Percentiles rank a stretch among this genome's conserved stretches.
Conservation (phyloP, 1,139 yeast species). For the Protomyces pachydermus region DNA sequence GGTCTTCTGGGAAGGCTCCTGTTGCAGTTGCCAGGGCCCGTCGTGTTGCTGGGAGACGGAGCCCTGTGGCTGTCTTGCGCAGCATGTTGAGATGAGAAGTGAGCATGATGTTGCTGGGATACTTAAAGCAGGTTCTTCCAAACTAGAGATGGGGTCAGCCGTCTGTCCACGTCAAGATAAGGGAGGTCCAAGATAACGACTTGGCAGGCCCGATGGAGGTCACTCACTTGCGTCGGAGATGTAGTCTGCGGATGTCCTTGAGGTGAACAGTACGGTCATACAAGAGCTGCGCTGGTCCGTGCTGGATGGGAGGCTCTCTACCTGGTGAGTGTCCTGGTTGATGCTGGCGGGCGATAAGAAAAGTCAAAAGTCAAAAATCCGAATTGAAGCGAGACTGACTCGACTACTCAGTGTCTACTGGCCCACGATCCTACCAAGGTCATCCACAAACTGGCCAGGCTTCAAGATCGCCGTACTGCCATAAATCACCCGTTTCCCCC, state of each 20-base stretch:
- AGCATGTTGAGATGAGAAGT: not conserved
- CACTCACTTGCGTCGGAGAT: not conserved
- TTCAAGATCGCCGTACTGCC: constrained; percentile 82
- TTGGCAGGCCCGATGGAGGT: not conserved
- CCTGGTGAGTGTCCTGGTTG: not conserved
- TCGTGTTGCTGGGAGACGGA: not conserved
- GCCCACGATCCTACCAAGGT: constrained; percentile 47
- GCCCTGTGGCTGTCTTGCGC: not conserved
- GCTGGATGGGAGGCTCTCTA: not conserved
- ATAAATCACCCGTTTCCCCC: constrained; percentile 55
- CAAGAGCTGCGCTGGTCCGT: not conserved
- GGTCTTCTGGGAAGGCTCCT: not conserved
- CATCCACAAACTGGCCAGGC: constrained; percentile 69
- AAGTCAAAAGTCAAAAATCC: not conserved
- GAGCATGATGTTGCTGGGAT: not conserved
- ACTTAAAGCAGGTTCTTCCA: not conserved
- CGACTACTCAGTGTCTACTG: not conserved
- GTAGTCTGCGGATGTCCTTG: constrained; percentile 1
- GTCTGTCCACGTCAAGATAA: not conserved
- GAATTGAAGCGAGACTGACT: no score
- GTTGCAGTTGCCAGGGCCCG: not conserved
- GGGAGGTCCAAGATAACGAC: not conserved
- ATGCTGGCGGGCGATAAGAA: not conserved
- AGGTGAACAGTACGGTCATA: not conserved
- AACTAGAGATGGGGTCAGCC: not conserved